These are phyloP conservation scores for Chaetomidium leptoderma DNA, from an alignment of 495 filamentous ascomycete species.

Conservation along the genomic window DNA sequence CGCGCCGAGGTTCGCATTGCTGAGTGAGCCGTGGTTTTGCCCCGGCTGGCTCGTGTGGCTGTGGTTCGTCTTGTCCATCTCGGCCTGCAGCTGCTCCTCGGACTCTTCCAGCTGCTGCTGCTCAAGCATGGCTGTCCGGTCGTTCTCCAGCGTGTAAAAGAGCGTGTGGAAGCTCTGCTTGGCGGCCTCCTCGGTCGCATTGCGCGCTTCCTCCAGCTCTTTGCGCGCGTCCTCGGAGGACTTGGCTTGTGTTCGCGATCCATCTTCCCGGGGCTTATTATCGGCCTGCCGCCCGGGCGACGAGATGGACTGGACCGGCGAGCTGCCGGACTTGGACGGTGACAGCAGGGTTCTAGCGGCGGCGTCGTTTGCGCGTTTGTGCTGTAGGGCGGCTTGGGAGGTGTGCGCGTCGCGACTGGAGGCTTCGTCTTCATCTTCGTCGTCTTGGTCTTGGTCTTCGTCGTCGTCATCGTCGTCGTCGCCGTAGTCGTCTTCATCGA, in stretches of 20 bases:
- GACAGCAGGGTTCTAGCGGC: slow-evolving; percentile 47
- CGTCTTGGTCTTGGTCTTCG: slow-evolving; percentile 58
- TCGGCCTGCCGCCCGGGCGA: slow-evolving; percentile 49
- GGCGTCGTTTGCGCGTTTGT: slow-evolving; percentile 52
- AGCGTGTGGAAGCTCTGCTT: slow-evolving; percentile 84
- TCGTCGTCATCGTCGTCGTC: slow-evolving; percentile 80
- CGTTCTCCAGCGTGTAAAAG: slow-evolving; percentile 93
- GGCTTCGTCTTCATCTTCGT: too few relatives aligned
- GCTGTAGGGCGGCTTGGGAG: slow-evolving; percentile 51
- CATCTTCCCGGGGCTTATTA: slow-evolving; percentile 45
- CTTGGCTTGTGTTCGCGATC: slow-evolving; percentile 50
- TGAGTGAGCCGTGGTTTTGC: slow-evolving; percentile 74
- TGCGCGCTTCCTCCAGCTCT: slow-evolving; percentile 89
- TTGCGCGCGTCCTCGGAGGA: slow-evolving; percentile 83
- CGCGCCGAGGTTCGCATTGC: slow-evolving; percentile 88
- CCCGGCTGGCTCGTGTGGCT: slow-evolving; percentile 46
- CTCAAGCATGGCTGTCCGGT: slow-evolving; percentile 92
- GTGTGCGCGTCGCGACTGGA: slow-evolving; percentile 45
- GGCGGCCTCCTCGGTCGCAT: slow-evolving; percentile 83
- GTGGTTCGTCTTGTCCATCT: slow-evolving; percentile 67
- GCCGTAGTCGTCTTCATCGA: slow-evolving; percentile 75
- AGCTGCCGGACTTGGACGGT: slow-evolving; percentile 56
- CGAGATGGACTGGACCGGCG: slow-evolving; percentile 50
- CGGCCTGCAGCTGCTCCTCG: slow-evolving; percentile 90
- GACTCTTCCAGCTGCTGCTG: slow-evolving; percentile 96